Percentiles rank a stretch among this genome's conserved stretches.
These are phyloP conservation scores for Elsinoe perseae DNA, from an alignment of 2,329 filamentous ascomycete species.

Conservation along the genomic window DNA sequence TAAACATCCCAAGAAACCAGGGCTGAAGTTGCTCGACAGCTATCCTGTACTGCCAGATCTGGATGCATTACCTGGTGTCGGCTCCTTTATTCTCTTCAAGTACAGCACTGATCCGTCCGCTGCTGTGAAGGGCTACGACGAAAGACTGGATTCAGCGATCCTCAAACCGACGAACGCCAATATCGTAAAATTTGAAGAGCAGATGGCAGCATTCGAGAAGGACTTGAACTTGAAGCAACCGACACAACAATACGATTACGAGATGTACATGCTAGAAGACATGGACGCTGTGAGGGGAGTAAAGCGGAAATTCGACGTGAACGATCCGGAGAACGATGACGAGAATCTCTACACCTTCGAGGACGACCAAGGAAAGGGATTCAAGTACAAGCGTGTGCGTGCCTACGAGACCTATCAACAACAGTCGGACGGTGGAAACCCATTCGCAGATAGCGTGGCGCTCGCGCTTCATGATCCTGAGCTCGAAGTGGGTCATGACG, in stretches of 20 bases:
- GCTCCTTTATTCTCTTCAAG: slow-evolving; percentile 53
- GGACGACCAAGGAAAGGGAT: slow-evolving; percentile 33
- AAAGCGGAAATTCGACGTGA: slow-evolving; percentile 48
- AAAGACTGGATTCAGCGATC: slow-evolving; percentile 52
- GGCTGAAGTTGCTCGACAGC: slow-evolving; percentile 50
- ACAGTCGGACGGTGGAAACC: slow-evolving; percentile 42
- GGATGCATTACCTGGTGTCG: slow-evolving; percentile 51
- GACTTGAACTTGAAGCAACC: slow-evolving; percentile 45
- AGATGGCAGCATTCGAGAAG: slow-evolving; percentile 40
- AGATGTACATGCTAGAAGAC: slow-evolving; percentile 50
- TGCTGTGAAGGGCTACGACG: slow-evolving; percentile 45
- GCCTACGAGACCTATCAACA: slow-evolving; percentile 55
- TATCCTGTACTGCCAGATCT: slow-evolving; percentile 56
- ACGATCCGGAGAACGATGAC: slow-evolving; percentile 47
- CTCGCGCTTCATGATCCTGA: slow-evolving; percentile 51
- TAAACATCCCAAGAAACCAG: slow-evolving; percentile 51
- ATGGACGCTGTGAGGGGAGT: slow-evolving; percentile 42
- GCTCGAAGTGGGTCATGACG: slow-evolving; percentile 24
- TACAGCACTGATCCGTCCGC: slow-evolving; percentile 53
- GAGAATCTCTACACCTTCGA: slow-evolving; percentile 44
- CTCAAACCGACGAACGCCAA: slow-evolving; percentile 47
- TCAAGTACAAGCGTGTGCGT: slow-evolving; percentile 50
- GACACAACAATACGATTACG: slow-evolving; percentile 51
- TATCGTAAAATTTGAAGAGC: slow-evolving; percentile 38
- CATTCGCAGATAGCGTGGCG: slow-evolving; percentile 49